Conservation (phyloP, 345 rosid species). For the Kernera saxatilis region DNA sequence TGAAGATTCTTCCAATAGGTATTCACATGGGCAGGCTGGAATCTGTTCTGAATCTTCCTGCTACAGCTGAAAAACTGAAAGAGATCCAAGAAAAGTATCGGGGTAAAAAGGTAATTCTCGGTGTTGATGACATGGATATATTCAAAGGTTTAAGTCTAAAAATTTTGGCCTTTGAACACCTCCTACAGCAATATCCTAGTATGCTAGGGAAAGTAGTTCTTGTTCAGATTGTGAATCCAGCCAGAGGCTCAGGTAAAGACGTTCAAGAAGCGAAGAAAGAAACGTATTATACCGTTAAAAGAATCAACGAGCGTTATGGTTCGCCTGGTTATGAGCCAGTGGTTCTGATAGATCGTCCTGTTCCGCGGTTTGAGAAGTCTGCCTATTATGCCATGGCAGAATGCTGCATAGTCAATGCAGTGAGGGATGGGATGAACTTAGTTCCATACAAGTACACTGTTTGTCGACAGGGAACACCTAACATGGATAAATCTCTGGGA, state of each 20-base stretch:
- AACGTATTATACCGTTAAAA: slow-evolving; percentile 32
- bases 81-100: slow-evolving; percentile 36
- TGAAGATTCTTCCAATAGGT: slow-evolving; percentile 47
- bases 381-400: slow-evolving; percentile 51
- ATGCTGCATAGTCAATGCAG: slow-evolving; percentile 47
- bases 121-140: slow-evolving; percentile 52
- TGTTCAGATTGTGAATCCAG: slow-evolving; percentile 46
- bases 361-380: slow-evolving; percentile 42
- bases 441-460: slow-evolving; percentile 47
- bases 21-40: slow-evolving; percentile 47
- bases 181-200: slow-evolving; percentile 35
- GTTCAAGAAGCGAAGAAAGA: slow-evolving; percentile 41
- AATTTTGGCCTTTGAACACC: slow-evolving; percentile 40
- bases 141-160: slow-evolving; percentile 49
- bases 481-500: slow-evolving; percentile 31
- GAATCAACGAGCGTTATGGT: slow-evolving; percentile 42
- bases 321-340: slow-evolving; percentile 38
- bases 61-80: slow-evolving; percentile 36
- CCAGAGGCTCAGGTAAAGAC: slow-evolving; percentile 46
- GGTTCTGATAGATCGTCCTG: slow-evolving; percentile 44
- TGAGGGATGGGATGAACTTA: slow-evolving; percentile 52
- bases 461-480: slow-evolving; percentile 41
- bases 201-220: slow-evolving; percentile 37
- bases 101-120: slow-evolving; percentile 36
- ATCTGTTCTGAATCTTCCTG: slow-evolving; percentile 40